Percentiles rank a stretch among this genome's conserved stretches.
phyloP scores from a whole-genome alignment of 345 rosid genomes.

The Psidium guajava region DNA sequence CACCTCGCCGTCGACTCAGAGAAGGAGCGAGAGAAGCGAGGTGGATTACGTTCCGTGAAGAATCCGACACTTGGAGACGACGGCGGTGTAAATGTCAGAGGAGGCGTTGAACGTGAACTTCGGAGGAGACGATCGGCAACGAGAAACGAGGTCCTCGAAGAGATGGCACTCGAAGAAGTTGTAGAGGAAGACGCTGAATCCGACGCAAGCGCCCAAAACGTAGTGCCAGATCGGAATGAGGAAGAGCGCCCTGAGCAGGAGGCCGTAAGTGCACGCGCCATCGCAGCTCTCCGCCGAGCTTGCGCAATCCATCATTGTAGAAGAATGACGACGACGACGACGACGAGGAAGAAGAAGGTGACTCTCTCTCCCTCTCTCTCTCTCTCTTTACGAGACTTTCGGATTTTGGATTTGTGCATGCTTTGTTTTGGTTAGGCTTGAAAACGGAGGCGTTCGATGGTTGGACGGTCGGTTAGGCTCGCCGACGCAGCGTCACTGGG shows the following conservation, averaged over 20 bases:
- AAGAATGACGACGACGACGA: not conserved
- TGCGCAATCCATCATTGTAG: not conserved
- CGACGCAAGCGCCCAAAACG: slow-evolving; percentile 6
- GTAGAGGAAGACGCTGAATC: slow-evolving; percentile 34
- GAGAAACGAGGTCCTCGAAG: slow-evolving; percentile 37
- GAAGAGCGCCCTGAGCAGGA: slow-evolving; percentile 29
- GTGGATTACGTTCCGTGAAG: slow-evolving; percentile 55
- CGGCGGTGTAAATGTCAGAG: slow-evolving; percentile 38
- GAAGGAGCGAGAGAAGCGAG: not conserved
- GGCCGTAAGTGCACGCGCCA: slow-evolving; percentile 23
- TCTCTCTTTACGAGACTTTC: not conserved
- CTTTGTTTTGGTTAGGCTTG: not conserved
- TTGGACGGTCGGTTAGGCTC: not conserved
- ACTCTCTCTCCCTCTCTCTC: not conserved
- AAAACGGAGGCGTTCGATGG: not conserved
- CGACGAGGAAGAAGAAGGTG: not conserved
- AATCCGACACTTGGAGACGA: slow-evolving; percentile 54
- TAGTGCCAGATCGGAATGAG: slow-evolving; percentile 49
- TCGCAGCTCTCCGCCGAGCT: not conserved
- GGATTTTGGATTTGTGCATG: not conserved
- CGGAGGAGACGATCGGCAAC: slow-evolving; percentile 32
- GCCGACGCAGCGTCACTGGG: not conserved
- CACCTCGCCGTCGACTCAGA: not conserved
- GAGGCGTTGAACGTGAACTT: slow-evolving; percentile 28
- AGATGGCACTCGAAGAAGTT: slow-evolving; percentile 61